Conservation (phyloP, 208 protist species). For the Leishmania gerbilli region DNA sequence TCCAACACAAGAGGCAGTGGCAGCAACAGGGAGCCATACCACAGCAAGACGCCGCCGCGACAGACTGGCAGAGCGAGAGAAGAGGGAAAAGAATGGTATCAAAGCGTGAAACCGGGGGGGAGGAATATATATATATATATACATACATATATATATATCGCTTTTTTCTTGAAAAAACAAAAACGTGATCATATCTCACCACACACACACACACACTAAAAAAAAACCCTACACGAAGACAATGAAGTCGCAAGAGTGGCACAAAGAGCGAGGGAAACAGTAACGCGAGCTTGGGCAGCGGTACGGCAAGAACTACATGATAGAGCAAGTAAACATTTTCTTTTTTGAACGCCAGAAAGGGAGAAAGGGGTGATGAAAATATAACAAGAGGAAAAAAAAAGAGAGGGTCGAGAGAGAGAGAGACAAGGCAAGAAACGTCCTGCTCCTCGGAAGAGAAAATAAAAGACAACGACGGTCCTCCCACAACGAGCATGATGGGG, state of each 20-base stretch:
- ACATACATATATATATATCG: background rate
- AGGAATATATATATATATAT: background rate
- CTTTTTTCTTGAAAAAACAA: background rate
- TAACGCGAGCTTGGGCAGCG: no score
- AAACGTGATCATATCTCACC: background rate
- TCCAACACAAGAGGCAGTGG: background rate
- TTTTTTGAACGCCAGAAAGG: background rate
- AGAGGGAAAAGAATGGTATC: background rate
- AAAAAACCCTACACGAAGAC: background rate
- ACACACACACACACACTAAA: background rate
- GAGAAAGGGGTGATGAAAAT: background rate
- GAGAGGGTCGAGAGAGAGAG: background rate
- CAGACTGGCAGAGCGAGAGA: background rate
- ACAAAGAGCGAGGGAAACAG: background rate
- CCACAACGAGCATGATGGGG: background rate
- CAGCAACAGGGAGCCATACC: background rate
- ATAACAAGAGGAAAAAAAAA: background rate
- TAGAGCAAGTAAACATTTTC: background rate
- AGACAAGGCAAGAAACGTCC: background rate
- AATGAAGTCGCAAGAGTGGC: background rate
- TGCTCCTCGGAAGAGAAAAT: background rate
- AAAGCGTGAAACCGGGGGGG: background rate
- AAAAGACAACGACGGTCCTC: no score
- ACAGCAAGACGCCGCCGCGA: background rate
- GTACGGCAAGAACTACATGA: background rate